Evolutionary conservation across 1,284 basidiomycete genomes (phyloP).

Genomic region (Tilletiaria anomala): DNA sequence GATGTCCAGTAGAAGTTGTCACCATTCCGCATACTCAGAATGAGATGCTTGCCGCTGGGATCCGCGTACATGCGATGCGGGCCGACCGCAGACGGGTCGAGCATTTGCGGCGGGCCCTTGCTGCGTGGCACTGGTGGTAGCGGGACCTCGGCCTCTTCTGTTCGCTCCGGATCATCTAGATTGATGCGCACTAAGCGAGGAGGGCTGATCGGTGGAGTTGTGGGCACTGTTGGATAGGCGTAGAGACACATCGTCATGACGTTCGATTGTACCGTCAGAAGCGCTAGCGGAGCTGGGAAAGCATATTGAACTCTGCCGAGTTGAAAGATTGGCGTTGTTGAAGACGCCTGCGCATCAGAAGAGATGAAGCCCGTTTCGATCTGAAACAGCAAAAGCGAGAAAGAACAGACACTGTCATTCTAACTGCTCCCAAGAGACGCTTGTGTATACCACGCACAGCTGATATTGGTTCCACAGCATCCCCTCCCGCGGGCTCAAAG

Average conservation of each 20-base stretch:
- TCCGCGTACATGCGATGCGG: slow-evolving; percentile 44
- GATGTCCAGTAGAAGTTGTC: slow-evolving; percentile 70
- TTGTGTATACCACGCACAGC: neutral
- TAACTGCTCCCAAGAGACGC: neutral
- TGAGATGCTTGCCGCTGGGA: slow-evolving; percentile 74
- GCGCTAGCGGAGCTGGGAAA: slow-evolving; percentile 27
- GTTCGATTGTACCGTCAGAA: slow-evolving; percentile 30
- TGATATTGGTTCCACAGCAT: neutral
- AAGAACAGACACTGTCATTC: neutral
- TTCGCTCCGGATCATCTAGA: slow-evolving; percentile 31
- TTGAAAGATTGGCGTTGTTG: slow-evolving; percentile 26
- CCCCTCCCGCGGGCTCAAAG: neutral
- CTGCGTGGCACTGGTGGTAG: slow-evolving; percentile 18
- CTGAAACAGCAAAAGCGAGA: neutral
- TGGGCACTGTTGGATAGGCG: slow-evolving; percentile 6
- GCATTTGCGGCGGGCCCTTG: slow-evolving; percentile 12
- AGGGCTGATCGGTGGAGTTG: slow-evolving; percentile 7
- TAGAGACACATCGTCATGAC: slow-evolving; percentile 34
- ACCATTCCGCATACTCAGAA: slow-evolving; percentile 70
- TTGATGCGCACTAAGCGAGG: slow-evolving; percentile 32
- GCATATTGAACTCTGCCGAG: slow-evolving; percentile 36
- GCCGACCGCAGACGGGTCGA: slow-evolving; percentile 15
- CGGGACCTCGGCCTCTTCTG: slow-evolving; percentile 29
- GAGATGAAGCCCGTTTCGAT: slow-evolving; percentile 33
- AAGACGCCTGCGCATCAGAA: slow-evolving; percentile 5